These are phyloP conservation scores for Sphagnum tenellum DNA, from an alignment of 225 moss, liverwort and hornwort genomes.

Conservation along the genomic window DNA sequence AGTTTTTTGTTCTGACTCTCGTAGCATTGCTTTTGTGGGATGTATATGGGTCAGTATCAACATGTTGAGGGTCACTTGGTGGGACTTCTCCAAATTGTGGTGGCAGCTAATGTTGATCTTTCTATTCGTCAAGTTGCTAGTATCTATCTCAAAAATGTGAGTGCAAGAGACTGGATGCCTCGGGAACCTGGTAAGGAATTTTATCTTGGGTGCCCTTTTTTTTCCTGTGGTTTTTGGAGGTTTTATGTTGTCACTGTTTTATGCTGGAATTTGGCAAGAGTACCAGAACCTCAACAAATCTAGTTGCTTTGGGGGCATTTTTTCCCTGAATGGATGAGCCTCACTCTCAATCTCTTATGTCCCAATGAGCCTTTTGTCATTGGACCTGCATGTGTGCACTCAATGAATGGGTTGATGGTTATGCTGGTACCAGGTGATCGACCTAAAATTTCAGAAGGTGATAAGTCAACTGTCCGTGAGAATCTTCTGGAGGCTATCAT, in stretches of 20 bases:
- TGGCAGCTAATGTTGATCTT: slow-evolving; percentile 70
- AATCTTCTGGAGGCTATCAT: slow-evolving; percentile 93
- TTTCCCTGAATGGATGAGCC: too few relatives aligned
- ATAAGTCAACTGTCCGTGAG: slow-evolving; percentile 77
- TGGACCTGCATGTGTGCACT: too few relatives aligned
- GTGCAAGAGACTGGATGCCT: slow-evolving; percentile 84
- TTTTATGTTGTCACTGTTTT: neutral
- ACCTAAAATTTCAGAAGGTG: slow-evolving; percentile 66
- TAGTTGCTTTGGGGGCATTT: too few relatives aligned
- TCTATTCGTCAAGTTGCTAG: slow-evolving; percentile 96
- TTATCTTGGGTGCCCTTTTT: too few relatives aligned
- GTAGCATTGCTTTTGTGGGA: too few relatives aligned
- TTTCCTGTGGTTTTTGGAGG: neutral
- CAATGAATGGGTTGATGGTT: too few relatives aligned
- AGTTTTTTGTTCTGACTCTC: too few relatives aligned
- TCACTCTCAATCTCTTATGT: too few relatives aligned
- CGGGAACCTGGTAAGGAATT: slow-evolving; percentile 62
- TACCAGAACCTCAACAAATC: too few relatives aligned
- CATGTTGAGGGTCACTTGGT: slow-evolving; percentile 89
- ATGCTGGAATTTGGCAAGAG: too few relatives aligned
- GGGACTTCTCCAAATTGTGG: slow-evolving; percentile 90
- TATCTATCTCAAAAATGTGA: slow-evolving; percentile 97
- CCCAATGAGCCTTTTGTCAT: too few relatives aligned
- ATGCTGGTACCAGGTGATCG: slow-evolving; percentile 17
- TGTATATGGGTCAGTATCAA: slow-evolving; percentile 47